A percentile compares a stretch with the other conserved stretches of the same genome.
phyloP scores from a whole-genome alignment of 805 yeast genomes.

The Myxozyma melibiosi region DNA sequence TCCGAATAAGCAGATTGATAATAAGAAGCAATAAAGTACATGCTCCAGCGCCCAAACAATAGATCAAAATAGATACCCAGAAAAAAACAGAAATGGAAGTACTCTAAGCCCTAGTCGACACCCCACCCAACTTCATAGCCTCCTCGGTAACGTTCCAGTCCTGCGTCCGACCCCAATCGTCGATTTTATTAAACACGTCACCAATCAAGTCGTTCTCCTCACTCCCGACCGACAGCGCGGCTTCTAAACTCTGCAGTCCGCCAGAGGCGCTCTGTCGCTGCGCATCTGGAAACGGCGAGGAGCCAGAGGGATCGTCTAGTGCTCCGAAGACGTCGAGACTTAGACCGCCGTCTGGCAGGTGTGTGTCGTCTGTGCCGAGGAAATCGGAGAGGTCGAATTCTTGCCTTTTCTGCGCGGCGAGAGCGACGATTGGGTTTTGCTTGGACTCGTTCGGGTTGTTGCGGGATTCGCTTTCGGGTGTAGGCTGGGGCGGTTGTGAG shows the following conservation, averaged over 20 bases:
- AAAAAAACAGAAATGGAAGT: neutral
- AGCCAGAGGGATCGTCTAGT: neutral
- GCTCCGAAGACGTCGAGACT: slow-evolving; percentile 1
- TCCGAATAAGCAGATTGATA: too few species aligned
- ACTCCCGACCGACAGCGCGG: neutral
- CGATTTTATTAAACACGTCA: slow-evolving; percentile 10
- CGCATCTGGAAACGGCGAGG: slow-evolving; percentile 10
- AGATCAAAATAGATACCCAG: neutral
- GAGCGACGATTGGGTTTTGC: neutral
- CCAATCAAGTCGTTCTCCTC: slow-evolving; percentile 15
- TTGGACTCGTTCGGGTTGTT: too few species aligned
- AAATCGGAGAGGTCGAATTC: slow-evolving; percentile 3
- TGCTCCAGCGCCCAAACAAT: neutral
- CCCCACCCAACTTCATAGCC: slow-evolving; percentile 15
- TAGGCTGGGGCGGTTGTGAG: too few species aligned
- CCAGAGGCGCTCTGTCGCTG: neutral
- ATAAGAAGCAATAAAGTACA: too few species aligned
- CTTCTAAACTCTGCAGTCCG: neutral
- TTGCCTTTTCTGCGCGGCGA: neutral
- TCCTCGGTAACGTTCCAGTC: slow-evolving; percentile 20
- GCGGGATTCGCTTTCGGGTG: neutral
- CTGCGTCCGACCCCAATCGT: slow-evolving; percentile 17
- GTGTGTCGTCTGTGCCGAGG: neutral
- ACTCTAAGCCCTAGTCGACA: neutral
- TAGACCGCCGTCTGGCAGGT: slow-evolving; percentile 1